phyloP scores from a whole-genome alignment of 192 early-diverging fungal genomes.

The Radiomyces spectabilis region DNA sequence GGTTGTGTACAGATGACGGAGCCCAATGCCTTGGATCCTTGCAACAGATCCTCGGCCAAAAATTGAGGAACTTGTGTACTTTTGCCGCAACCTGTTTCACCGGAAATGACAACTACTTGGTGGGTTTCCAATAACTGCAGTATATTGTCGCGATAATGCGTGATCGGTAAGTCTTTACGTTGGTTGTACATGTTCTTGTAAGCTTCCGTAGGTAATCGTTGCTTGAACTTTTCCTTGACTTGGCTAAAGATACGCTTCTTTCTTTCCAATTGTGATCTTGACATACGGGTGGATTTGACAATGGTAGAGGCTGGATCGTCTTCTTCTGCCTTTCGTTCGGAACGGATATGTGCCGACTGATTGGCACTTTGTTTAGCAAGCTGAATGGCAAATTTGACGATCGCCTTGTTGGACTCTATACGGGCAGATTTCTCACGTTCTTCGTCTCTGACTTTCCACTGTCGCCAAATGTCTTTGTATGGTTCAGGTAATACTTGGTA shows the following conservation, averaged over 20 bases:
- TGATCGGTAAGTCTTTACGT: constrained; percentile 57
- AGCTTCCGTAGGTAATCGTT: neutral
- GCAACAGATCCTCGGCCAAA: constrained; percentile 53
- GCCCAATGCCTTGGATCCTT: constrained; percentile 15
- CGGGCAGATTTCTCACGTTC: no score
- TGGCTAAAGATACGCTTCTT: neutral
- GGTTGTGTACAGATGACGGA: constrained; percentile 61
- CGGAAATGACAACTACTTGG: constrained; percentile 67
- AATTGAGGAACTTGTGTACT: constrained; percentile 81
- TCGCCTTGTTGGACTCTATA: no score
- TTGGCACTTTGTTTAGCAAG: no score
- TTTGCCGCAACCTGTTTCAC: constrained; percentile 75
- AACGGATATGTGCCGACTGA: no score
- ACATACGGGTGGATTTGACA: no score
- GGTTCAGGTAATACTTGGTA: constrained; percentile 1
- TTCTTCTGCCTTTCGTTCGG: no score
- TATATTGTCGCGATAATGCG: constrained; percentile 47
- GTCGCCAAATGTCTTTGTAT: constrained; percentile 16
- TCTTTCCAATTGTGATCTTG: no score
- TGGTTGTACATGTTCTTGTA: constrained; percentile 30
- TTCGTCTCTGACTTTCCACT: constrained; percentile 17
- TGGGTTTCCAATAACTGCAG: constrained; percentile 33
- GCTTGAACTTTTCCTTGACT: neutral
- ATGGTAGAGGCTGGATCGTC: no score
- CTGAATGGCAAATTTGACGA: no score